Evolutionary conservation across 2,329 filamentous ascomycete genomes (phyloP), one percentile per base, ranked within the genome.

Genomic region (Curvularia verruculosa): DNA sequence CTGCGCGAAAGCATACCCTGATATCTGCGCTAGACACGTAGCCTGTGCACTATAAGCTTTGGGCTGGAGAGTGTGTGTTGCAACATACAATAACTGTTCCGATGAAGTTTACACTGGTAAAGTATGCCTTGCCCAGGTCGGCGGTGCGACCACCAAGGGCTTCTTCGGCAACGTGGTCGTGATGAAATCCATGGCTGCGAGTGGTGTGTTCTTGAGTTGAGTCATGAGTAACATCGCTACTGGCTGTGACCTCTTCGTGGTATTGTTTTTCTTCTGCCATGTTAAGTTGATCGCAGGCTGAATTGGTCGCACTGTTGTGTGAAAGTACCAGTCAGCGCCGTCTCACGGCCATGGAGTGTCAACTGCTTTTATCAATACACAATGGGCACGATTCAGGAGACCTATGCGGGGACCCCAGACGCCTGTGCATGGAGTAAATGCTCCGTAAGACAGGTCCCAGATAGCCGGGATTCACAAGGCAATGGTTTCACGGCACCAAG

Each of bases 11-110:
- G 28, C 39, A 3, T 54, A 54, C 50, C 68, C 69, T 12, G 66
- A 67, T 23, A 73, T 71, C 39, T 73, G 69, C 21, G 70, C 68
- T 26, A 73, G 56, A 58, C 70, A 73, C 43, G 68, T 69, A 3
- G 67, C 70, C 70, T 73, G 21, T 24, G 3, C 10, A 34, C 40
- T 4, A 41, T 57, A 3, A 57, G 56, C 10, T 34, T 23, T 23
- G n/a, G 13, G 12, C 5, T n/a, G 5, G n/a, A 1, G 1, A 10
- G 15, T 15, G 13, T 13, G n/a, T 3, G 4, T 18, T 13, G 10
- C n/a, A 26, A 63, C 68, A 49, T 51, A 73, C 68, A 53, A 70
- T 59, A 34, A 73, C 66, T 18, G 71, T 73, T 13, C 71, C 71
- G 28, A 72, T 70, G 48, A 73, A 72, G 13, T 61, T 62, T 1